Percentiles rank a stretch among this genome's conserved stretches.
Evolutionary conservation across 257 asterid genomes (phyloP).

Genomic region (Plectranthus barbatus): DNA sequence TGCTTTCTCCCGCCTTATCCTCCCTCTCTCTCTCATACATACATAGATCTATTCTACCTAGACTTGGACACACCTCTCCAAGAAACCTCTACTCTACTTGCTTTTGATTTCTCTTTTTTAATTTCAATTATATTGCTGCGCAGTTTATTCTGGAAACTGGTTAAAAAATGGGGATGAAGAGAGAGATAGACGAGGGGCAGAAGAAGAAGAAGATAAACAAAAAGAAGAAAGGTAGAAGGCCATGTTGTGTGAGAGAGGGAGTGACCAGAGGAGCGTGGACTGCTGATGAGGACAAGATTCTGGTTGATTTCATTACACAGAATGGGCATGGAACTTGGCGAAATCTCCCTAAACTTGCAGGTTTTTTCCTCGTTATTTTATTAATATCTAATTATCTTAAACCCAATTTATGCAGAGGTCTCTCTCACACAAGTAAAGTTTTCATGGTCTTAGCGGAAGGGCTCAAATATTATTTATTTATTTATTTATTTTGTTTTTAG

Average conservation of each 20-base stretch:
- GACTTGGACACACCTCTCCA: background rate
- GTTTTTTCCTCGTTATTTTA: conserved; percentile 1
- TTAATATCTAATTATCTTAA: background rate
- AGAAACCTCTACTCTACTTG: conserved; percentile 4
- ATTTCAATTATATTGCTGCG: background rate
- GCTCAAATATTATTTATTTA: no score
- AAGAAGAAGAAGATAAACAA: conserved; percentile 8
- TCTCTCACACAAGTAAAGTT: background rate
- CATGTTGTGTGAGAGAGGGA: conserved; percentile 48
- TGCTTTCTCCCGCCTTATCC: conserved; percentile 12
- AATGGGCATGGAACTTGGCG: conserved; percentile 67
- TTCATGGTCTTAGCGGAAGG: background rate
- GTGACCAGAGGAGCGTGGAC: conserved; percentile 67
- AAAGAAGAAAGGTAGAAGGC: conserved; percentile 28
- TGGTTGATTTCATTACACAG: conserved; percentile 44
- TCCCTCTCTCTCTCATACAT: background rate
- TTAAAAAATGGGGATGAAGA: conserved; percentile 26
- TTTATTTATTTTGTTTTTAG: background rate
- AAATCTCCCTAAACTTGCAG: conserved; percentile 64
- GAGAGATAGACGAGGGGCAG: conserved; percentile 16
- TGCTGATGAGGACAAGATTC: conserved; percentile 66
- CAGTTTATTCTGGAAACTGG: background rate
- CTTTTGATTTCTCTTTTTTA: background rate
- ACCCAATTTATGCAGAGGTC: background rate
- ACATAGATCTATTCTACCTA: background rate